Conservation (phyloP, 2,329 filamentous ascomycete genomes). For the Monosporascus sp. region DNA sequence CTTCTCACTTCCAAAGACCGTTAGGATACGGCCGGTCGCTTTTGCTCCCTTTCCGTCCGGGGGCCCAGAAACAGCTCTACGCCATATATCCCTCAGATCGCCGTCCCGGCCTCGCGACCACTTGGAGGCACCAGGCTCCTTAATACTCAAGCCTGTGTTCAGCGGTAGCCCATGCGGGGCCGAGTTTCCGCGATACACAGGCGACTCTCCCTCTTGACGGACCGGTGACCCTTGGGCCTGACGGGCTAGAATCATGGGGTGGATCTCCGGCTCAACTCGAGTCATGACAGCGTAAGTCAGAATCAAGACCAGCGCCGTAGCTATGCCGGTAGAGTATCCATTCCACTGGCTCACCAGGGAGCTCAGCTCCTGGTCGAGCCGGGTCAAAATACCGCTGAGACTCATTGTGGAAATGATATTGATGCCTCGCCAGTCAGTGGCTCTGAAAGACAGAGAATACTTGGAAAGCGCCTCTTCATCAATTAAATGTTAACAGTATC, state of each 20-base stretch:
- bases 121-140: conserved; percentile 71
- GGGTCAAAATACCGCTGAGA: conserved; percentile 52
- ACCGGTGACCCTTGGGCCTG: conserved; percentile 76
- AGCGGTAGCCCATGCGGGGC: conserved; percentile 81
- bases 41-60: conserved; percentile 57
- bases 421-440: background rate
- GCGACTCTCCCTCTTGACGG: conserved; percentile 77
- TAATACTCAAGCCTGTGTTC: conserved; percentile 72
- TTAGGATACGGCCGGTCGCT: conserved; percentile 67
- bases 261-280: conserved; percentile 77
- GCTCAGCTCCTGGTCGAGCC: conserved; percentile 66
- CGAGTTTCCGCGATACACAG: conserved; percentile 77
- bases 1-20: conserved; percentile 70
- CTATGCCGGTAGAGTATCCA: conserved; percentile 67
- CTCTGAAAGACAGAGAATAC: background rate
- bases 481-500: background rate
- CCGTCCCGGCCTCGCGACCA: conserved; percentile 82
- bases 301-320: conserved; percentile 59
- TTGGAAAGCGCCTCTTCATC: background rate
- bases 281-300: conserved; percentile 66
- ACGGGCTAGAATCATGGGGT: conserved; percentile 83
- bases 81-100: conserved; percentile 89
- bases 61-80: conserved; percentile 60
- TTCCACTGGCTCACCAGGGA: conserved; percentile 76
- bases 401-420: conserved; percentile 19